phyloP scores from a whole-genome alignment of 257 asterid genomes.

The Solanum clarkiae region DNA sequence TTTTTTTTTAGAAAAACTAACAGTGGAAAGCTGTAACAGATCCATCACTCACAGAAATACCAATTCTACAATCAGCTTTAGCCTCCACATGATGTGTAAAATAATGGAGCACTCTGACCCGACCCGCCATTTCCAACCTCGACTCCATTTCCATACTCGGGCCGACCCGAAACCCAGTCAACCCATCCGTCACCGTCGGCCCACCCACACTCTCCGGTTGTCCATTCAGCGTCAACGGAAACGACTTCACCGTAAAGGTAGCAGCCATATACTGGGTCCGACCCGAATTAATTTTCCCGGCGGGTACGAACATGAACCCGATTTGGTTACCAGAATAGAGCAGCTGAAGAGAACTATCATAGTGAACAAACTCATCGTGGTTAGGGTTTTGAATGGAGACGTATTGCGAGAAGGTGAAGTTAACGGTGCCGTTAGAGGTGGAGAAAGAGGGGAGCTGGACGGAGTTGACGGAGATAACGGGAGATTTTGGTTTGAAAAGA shows the following conservation, averaged over 20 bases:
- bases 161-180: conserved; percentile 45
- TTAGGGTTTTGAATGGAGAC: conserved; percentile 63
- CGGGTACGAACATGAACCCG: conserved; percentile 87
- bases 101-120: conserved; percentile 57
- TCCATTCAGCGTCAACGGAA: conserved; percentile 29
- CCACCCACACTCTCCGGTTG: conserved; percentile 26
- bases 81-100: conserved; percentile 61
- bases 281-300: conserved; percentile 64
- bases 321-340: conserved; percentile 55
- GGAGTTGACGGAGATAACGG: conserved; percentile 53
- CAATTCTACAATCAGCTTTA: conserved; percentile 53
- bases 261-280: conserved; percentile 69
- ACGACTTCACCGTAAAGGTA: conserved; percentile 54
- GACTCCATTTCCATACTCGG: conserved; percentile 74
- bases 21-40: conserved; percentile 74
- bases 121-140: conserved; percentile 65
- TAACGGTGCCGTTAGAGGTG: conserved; percentile 43
- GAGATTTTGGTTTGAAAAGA: conserved; percentile 57
- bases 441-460: conserved; percentile 77
- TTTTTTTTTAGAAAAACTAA: not conserved
- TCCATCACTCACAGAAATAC: conserved; percentile 59
- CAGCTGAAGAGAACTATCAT: conserved; percentile 73
- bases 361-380: conserved; percentile 68
- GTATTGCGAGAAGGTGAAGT: conserved; percentile 73
- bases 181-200: conserved; percentile 44